phyloP scores from a whole-genome alignment of 257 asterid species.

The Jaltomata sinuosa region DNA sequence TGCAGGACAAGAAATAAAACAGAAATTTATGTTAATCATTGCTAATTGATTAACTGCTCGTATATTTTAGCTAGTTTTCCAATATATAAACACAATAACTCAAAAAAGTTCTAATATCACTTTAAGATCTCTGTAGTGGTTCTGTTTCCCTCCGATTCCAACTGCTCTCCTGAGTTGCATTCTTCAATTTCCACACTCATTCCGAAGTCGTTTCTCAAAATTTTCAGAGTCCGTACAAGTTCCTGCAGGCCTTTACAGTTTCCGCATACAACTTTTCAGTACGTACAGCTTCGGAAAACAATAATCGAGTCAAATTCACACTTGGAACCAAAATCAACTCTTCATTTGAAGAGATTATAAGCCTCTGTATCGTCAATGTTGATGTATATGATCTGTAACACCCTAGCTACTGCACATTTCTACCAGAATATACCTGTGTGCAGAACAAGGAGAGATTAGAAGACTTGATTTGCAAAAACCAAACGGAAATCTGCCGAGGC shows the following conservation, averaged over 20 bases:
- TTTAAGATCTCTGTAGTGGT: conserved; percentile 10
- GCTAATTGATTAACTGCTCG: background rate
- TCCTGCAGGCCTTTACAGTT: background rate
- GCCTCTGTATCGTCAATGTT: background rate
- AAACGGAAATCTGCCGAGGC: background rate
- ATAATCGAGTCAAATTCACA: background rate
- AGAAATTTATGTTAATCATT: background rate
- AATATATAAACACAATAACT: background rate
- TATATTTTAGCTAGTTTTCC: background rate
- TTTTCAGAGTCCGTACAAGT: background rate
- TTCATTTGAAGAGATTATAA: background rate
- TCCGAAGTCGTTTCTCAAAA: background rate
- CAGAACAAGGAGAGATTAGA: background rate
- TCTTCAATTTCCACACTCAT: conserved; percentile 13
- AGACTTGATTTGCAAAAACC: background rate
- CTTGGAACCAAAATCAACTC: background rate
- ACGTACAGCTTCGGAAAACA: background rate
- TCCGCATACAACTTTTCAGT: background rate
- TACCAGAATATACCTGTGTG: background rate
- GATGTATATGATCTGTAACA: background rate
- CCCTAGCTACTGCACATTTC: conserved; percentile 8
- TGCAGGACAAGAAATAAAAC: background rate
- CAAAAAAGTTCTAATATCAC: background rate
- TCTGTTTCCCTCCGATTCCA: conserved; percentile 3
- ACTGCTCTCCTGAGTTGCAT: conserved; percentile 12